Conservation (phyloP, 257 asterid genomes). For the Hygrophila difformis region DNA sequence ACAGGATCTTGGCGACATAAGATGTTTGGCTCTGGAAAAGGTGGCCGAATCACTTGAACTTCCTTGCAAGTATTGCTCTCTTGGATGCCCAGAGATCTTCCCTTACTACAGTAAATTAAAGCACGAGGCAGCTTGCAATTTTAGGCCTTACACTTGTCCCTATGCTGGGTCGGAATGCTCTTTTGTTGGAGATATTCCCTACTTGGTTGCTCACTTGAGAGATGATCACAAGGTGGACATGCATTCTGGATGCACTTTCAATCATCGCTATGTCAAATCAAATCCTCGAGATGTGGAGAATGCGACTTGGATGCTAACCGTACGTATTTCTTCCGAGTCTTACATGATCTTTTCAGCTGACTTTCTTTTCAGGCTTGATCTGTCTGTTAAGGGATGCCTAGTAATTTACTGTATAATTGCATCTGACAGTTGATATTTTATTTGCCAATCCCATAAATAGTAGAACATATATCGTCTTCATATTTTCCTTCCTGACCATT, state of each 20-base stretch:
- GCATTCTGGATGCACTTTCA: conserved; percentile 91
- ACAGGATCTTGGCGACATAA: conserved; percentile 88
- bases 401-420: too few species aligned
- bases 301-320: conserved; percentile 95
- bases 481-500: too few species aligned
- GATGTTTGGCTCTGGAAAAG: conserved; percentile 87
- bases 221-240: conserved; percentile 91
- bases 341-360: too few species aligned
- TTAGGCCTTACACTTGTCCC: conserved; percentile 82
- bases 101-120: conserved; percentile 85
- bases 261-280: conserved; percentile 87
- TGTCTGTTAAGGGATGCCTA: too few species aligned
- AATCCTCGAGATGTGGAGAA: conserved; percentile 94
- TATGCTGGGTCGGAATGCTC: conserved; percentile 93
- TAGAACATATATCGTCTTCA: too few species aligned
- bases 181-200: conserved; percentile 64
- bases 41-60: conserved; percentile 94
- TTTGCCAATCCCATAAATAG: too few species aligned
- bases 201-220: conserved; percentile 64
- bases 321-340: conserved; percentile 24
- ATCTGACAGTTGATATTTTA: too few species aligned
- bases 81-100: conserved; percentile 83
- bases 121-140: conserved; percentile 73
- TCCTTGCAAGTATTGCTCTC: conserved; percentile 67
- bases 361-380: too few species aligned